Evolutionary conservation across 148 eudicot genomes (phyloP).

Genomic region (Rhododendron ferrugineum): DNA sequence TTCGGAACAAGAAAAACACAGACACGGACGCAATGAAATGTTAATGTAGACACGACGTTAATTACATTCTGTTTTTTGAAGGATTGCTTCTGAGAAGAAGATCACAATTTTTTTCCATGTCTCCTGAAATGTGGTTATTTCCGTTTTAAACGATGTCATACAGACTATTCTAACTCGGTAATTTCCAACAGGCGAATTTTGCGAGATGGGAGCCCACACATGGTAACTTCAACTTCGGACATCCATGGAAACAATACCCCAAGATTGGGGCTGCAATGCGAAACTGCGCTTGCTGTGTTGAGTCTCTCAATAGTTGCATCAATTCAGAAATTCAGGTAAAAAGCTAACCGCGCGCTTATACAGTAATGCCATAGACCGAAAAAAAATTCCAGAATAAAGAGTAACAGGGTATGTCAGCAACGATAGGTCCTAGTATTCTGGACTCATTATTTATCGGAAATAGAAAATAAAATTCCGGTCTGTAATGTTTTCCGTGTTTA

Average conservation of each 20-base stretch:
- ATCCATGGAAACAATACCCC: slow-evolving; percentile 87
- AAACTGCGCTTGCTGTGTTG: slow-evolving; percentile 68
- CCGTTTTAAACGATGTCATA: not conserved
- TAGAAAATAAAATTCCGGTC: not conserved
- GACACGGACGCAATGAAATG: too few relatives aligned
- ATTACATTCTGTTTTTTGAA: too few relatives aligned
- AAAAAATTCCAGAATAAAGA: not conserved
- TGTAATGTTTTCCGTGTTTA: not conserved
- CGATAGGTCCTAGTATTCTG: not conserved
- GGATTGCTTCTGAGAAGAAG: too few relatives aligned
- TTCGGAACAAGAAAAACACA: too few relatives aligned
- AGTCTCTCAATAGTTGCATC: slow-evolving; percentile 54
- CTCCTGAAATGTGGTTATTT: too few relatives aligned
- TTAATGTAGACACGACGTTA: too few relatives aligned
- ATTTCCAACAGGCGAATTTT: slow-evolving; percentile 51
- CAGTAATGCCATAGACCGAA: not conserved
- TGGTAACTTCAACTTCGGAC: slow-evolving; percentile 56
- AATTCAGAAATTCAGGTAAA: slow-evolving; percentile 56
- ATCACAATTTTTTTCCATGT: not conserved
- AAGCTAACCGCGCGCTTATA: not conserved
- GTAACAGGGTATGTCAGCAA: not conserved
- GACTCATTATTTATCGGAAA: not conserved
- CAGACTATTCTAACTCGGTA: not conserved
- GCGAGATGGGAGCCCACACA: slow-evolving; percentile 95
- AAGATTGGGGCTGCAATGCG: slow-evolving; percentile 62